These are phyloP conservation scores for Erodium moschatum DNA, from an alignment of 441 rosid genomes.

Conservation along the genomic window DNA sequence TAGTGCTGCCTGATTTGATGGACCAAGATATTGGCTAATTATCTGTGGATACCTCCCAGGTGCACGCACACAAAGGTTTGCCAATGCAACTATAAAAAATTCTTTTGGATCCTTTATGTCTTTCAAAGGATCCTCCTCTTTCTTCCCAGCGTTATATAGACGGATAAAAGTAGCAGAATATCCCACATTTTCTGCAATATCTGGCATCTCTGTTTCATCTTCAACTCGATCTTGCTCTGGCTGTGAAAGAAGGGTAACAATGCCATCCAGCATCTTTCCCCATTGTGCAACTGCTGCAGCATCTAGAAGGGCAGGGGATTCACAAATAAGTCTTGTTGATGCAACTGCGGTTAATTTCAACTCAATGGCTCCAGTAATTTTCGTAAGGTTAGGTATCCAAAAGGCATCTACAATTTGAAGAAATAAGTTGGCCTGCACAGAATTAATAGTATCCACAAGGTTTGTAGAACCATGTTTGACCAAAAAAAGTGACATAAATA, in stretches of 20 bases:
- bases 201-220: constrained; percentile 31
- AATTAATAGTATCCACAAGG: constrained; percentile 65
- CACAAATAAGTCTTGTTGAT: constrained; percentile 66
- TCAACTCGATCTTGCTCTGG: constrained; percentile 71
- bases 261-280: constrained; percentile 80
- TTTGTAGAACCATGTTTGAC: constrained; percentile 65
- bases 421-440: constrained; percentile 61
- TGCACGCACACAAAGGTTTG: constrained; percentile 46
- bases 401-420: constrained; percentile 56
- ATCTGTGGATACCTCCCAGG: constrained; percentile 74
- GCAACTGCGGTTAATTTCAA: constrained; percentile 77
- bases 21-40: constrained; percentile 59
- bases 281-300: constrained; percentile 47
- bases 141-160: no score
- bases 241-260: constrained; percentile 66
- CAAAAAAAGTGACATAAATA: constrained; percentile 82
- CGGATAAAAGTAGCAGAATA: no score
- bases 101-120: constrained; percentile 46
- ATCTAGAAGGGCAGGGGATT: constrained; percentile 59
- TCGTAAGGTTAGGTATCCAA: constrained; percentile 76
- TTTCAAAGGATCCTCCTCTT: constrained; percentile 22
- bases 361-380: constrained; percentile 67
- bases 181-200: constrained; percentile 20
- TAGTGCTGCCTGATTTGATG: constrained; percentile 59
- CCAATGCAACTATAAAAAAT: constrained; percentile 57